Conservation (phyloP, 2,329 filamentous ascomycete genomes). For the Penicillium sp. region DNA sequence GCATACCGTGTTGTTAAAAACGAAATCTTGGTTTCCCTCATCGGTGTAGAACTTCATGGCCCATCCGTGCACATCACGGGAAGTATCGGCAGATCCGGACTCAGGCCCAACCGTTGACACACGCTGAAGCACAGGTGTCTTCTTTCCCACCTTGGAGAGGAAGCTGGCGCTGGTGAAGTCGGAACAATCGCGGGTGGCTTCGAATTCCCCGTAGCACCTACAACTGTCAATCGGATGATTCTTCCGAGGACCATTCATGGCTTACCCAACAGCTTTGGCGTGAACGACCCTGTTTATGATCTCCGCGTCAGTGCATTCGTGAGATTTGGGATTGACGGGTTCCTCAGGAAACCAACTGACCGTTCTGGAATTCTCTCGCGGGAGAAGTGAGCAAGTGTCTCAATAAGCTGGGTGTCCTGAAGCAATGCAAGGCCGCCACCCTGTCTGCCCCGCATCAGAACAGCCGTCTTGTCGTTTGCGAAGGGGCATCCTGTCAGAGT, state of each 20-base stretch:
- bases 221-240: slow-evolving; percentile 50
- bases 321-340: not conserved
- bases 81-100: slow-evolving; percentile 48
- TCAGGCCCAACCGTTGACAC: slow-evolving; percentile 50
- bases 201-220: slow-evolving; percentile 59
- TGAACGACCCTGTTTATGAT: slow-evolving; percentile 15
- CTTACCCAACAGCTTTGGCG: slow-evolving; percentile 27
- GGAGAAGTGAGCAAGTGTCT: slow-evolving; percentile 59
- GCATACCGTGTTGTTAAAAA: slow-evolving; percentile 33
- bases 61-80: slow-evolving; percentile 50
- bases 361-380: slow-evolving; percentile 60
- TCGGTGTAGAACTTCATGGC: slow-evolving; percentile 52
- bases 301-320: not conserved
- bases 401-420: slow-evolving; percentile 58
- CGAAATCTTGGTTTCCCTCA: slow-evolving; percentile 52
- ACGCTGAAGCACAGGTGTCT: slow-evolving; percentile 49
- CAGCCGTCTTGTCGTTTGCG: slow-evolving; percentile 13
- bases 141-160: slow-evolving; percentile 54
- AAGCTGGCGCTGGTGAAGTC: slow-evolving; percentile 57
- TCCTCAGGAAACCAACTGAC: slow-evolving; percentile 3
- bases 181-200: slow-evolving; percentile 57
- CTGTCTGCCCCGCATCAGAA: slow-evolving; percentile 12
- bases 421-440: slow-evolving; percentile 46
- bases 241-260: slow-evolving; percentile 2
- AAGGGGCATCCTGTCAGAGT: slow-evolving; percentile 20